Base-by-base conservation (phyloP, 2,329 filamentous ascomycete genomes). In the Xylaria sp. region DNA sequence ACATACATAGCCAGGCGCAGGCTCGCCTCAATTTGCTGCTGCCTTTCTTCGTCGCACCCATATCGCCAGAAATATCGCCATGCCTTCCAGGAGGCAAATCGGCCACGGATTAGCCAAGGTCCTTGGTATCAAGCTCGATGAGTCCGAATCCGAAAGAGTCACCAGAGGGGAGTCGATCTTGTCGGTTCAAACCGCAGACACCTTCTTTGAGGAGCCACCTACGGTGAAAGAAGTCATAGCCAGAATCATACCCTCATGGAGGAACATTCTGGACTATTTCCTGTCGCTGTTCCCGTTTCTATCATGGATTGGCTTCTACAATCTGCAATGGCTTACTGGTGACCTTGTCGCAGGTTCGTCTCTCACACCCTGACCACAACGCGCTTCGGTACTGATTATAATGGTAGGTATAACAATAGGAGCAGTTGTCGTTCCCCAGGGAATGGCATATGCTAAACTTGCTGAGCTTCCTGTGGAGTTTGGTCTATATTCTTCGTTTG, bases 401-500 rank as follows among this genome's bases (percentile, higher is more conserved):
- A 1, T 55, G 25, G 63, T 15, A 84, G 82, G 83, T 66, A 83
- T 85, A 74, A 89, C 87, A 2, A 86, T 89, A 66, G 87, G 87
- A n/a, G 86, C 86, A 44, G 84, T 89, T 28, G 94, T 98, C 32
- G 93, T 98, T n/a, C 95, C 95, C 6, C 95, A 98, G 79, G 92
- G 94, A 71, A 98, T 98, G 95, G 94, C 95, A 0, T 98, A 98
- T 81, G 94, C 95, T 37, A 85, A 90, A 70, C 86, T 98, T 32
- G 95, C 95, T 54, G 87, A 91, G 70, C 86, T 98, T n/a, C 86
- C 89, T 0, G 88, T 91, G 6, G 87, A 98, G 78, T 98, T 91
- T 77, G 95, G 95, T 62, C 87, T 98, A 0, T 97, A 97, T 81
- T 96, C 95, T 0, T 98, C 95, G 0, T 98, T 99, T 78, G 96